Conservation (phyloP, 2,329 filamentous ascomycete species). For the Epicoccum sorghinum region DNA sequence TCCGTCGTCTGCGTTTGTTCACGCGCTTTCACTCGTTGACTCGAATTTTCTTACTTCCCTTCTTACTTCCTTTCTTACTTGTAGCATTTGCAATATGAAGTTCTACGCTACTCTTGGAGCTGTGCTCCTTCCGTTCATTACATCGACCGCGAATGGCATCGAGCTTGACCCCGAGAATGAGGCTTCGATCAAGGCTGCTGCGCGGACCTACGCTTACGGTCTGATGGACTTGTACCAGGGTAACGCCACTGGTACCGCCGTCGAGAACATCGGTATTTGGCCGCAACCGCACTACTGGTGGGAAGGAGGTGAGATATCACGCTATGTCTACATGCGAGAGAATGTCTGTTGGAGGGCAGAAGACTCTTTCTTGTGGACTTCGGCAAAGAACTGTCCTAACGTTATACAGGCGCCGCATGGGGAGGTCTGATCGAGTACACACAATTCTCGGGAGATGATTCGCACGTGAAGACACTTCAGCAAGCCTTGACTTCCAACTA, state of each 20-base stretch:
- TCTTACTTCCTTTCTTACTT: slow-evolving; percentile 25
- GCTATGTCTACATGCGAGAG: too few relatives aligned
- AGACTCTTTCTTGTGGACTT: too few relatives aligned
- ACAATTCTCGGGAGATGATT: slow-evolving; percentile 53
- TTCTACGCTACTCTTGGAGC: slow-evolving; percentile 41
- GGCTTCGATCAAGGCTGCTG: slow-evolving; percentile 39
- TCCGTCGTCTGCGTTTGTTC: slow-evolving; percentile 27
- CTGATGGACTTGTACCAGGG: slow-evolving; percentile 46
- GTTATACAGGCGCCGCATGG: slow-evolving; percentile 33
- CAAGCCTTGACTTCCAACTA: slow-evolving; percentile 52
- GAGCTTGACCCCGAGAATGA: slow-evolving; percentile 43
- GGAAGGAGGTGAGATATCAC: slow-evolving; percentile 44
- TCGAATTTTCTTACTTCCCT: slow-evolving; percentile 16
- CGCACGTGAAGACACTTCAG: slow-evolving; percentile 51
- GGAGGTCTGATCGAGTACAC: slow-evolving; percentile 53
- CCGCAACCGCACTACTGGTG: slow-evolving; percentile 56
- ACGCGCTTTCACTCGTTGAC: slow-evolving; percentile 30
- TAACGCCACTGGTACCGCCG: slow-evolving; percentile 30
- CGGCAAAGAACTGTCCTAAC: too few relatives aligned
- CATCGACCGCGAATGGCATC: slow-evolving; percentile 35
- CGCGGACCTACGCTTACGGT: slow-evolving; percentile 39
- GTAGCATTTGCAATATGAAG: slow-evolving; percentile 36
- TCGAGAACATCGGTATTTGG: slow-evolving; percentile 48
- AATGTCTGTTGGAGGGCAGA: too few relatives aligned
- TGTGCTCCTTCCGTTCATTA: slow-evolving; percentile 42